Base-by-base conservation (phyloP, 2,329 filamentous ascomycete species). In the Exophiala aquamarina region DNA sequence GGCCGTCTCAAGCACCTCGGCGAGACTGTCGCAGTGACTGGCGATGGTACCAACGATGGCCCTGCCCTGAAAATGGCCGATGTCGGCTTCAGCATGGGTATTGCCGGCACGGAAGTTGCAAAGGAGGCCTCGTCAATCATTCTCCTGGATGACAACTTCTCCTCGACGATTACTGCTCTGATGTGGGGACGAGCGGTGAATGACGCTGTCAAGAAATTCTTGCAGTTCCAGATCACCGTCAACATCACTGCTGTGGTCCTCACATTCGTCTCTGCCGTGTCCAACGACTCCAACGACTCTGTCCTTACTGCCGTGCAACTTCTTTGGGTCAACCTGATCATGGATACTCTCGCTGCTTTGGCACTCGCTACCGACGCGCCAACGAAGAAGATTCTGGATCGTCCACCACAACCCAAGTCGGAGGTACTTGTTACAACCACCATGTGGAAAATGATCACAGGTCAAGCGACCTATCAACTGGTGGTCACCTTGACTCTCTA, bases 361-460 rank as follows among this genome's bases (percentile, higher is more conserved):
- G 90, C 90, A 8, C 79, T 95, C 43, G 90, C 90, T 1, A 95
- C 90, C 2, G 90, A 95, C 64, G 88, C 89, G n/a, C 90, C 90
- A 1, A 86, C 86, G 10, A 84, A 87, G 42, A 86, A 82, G 57
- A 84, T 95, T 20, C 72, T 95, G 40, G 75, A 95, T 59, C 82
- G 90, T 46, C 90, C 89, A 67, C 88, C 88, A 1, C 82, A 88
- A 49, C 78, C 83, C 2, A 90, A 89, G 62, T 84, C 80, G 21
- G 84, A 85, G 5, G 77, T 85, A 1, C 73, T 92, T 4, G 92
- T 97, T 59, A 94, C 90, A 1, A 74, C 86, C 26, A 91, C 86
- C 14, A 97, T 97, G 92, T 95, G 92, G 92, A 97, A 97, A 76
- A 97, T 97, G 92, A 96, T 97, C 53, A 78, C 95, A 35, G 92